These are phyloP conservation scores for Russula olivacea DNA, from an alignment of 768 basidiomycete genomes.

Conservation along the genomic window DNA sequence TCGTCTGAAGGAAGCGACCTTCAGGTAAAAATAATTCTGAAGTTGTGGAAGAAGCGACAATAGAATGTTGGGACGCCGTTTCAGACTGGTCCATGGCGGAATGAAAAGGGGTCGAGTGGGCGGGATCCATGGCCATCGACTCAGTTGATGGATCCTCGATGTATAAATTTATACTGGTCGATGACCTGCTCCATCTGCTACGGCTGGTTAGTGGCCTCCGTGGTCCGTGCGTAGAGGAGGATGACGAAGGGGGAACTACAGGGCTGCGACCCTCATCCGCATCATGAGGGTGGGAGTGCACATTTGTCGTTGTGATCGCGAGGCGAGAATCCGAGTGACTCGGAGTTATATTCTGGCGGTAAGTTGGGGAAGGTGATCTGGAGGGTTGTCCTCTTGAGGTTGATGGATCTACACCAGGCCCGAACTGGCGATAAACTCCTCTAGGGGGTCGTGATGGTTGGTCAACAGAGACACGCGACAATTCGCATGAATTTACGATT, in stretches of 20 bases:
- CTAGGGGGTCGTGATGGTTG: background rate
- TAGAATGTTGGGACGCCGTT: background rate
- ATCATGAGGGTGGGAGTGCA: background rate
- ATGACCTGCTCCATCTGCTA: background rate
- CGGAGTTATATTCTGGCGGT: background rate
- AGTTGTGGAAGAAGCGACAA: background rate
- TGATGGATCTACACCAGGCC: background rate
- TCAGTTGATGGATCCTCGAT: slow-evolving; percentile 6
- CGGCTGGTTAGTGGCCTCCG: background rate
- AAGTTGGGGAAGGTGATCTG: background rate
- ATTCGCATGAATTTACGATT: slow-evolving; percentile 6
- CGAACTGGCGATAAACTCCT: slow-evolving; percentile 8
- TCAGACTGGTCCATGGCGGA: no score
- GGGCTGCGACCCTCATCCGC: background rate
- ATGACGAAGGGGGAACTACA: background rate
- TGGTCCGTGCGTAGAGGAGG: background rate
- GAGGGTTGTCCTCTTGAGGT: background rate
- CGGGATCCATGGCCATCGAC: background rate
- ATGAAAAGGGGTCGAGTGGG: background rate
- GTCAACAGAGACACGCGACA: background rate
- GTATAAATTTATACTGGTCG: background rate
- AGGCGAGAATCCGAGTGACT: background rate
- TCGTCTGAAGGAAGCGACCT: background rate
- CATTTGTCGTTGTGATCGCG: background rate
- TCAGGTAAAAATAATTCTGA: background rate